Base-by-base conservation (phyloP, 805 yeast species). In the Pichia membranifaciens region DNA sequence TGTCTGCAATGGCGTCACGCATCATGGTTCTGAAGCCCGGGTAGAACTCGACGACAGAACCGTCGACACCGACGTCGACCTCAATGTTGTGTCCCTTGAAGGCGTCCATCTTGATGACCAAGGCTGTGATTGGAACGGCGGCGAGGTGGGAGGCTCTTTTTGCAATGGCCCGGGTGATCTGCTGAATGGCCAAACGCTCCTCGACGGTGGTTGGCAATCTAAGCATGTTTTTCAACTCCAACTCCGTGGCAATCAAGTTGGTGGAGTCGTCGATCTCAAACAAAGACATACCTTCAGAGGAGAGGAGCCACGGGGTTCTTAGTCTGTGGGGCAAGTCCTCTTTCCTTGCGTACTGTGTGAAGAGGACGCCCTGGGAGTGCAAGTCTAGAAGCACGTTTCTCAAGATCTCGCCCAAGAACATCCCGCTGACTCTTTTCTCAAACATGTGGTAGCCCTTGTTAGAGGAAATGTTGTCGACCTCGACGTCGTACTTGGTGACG, bases 61-160 rank as follows among this genome's bases (percentile, higher is more conserved):
- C 99, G 66, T 91, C 98, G 51, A 90, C 90, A 50, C 97, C 98
- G 54, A 93, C 79, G 64, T 91, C 98, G 43, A 91, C 88, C 59
- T 82, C 87, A 33, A 54, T 52, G 51, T 77, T 79, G 57, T 84
- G 86, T 46, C 75, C 79, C 40, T 76, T 75, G 44, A 89, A 76
- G 15, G 91, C 84, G 44, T 72, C 74, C 1, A 90, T 83, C 65
- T 79, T 79, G 44, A 74, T 68, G 45, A 83, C 62, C 48, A 91
- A 76, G 2, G 93, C 96, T 29, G 96, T 91, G 48, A 91, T 73
- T 48, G 96, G 96, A 41, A 89, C 84, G 17, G 96, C 90, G 4
- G 96, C 79, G 49, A 91, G 74, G 55, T 79, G 81, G 0, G 97
- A 97, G n/a, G 97, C 87, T 62, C 99, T 80, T 55, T 77, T 75